Percentiles rank a stretch among this genome's conserved stretches.
These are phyloP conservation scores for Sclerotinia subarctica DNA, from an alignment of 2,329 filamentous ascomycete species.

Conservation along the genomic window DNA sequence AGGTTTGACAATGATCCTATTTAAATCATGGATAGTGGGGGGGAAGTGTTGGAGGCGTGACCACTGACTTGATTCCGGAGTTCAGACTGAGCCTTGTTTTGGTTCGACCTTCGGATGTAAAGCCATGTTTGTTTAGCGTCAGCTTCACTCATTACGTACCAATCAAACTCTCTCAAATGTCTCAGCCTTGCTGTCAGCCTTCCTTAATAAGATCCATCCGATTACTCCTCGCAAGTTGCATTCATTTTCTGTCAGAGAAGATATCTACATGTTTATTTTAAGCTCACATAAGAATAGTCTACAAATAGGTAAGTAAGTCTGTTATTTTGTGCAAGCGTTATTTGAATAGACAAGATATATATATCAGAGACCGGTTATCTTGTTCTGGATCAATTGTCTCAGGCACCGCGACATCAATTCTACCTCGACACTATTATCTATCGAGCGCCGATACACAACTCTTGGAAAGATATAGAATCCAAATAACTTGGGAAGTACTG, in stretches of 20 bases:
- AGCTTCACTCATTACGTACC: not conserved
- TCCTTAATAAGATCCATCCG: not conserved
- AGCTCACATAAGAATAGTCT: slow-evolving; percentile 2
- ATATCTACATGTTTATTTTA: not conserved
- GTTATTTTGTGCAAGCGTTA: not conserved
- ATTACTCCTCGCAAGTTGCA: not conserved
- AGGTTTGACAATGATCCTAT: slow-evolving; percentile 3
- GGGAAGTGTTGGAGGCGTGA: not conserved
- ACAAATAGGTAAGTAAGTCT: not conserved
- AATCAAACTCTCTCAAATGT: not conserved
- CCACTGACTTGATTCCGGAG: not conserved
- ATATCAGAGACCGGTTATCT: not conserved
- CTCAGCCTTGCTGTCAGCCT: not conserved
- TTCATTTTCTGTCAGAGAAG: not conserved
- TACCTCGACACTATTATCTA: not conserved
- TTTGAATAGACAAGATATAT: not conserved
- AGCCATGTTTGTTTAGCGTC: not conserved
- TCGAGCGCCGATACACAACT: not conserved
- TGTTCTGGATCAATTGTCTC: not conserved
- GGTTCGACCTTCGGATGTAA: not conserved
- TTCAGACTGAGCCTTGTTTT: not conserved
- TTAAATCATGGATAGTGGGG: slow-evolving; percentile 4
- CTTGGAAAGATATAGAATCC: not conserved
- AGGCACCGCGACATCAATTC: not conserved
- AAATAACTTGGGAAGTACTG: not conserved